Conservation (phyloP, 2,329 filamentous ascomycete genomes). For the Botrytis sinoallii region DNA sequence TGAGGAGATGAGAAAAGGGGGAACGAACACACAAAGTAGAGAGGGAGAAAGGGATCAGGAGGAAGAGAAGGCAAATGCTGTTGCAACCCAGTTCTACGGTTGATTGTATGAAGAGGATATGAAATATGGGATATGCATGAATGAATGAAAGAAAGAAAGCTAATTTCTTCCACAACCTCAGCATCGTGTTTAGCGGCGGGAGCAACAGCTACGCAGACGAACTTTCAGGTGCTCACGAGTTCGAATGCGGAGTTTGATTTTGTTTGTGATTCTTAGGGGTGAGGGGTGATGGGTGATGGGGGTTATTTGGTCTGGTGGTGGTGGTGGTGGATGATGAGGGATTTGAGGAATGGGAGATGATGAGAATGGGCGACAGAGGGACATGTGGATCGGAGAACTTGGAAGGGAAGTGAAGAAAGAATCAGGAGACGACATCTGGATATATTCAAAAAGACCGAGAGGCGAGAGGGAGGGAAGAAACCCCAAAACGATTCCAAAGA, state of each 20-base stretch:
- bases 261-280: constrained; percentile 13
- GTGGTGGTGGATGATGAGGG: no score
- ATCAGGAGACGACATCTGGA: not conserved
- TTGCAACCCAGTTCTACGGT: not conserved
- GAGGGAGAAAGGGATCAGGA: not conserved
- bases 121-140: not conserved
- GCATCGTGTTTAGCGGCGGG: not conserved
- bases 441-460: not conserved
- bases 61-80: not conserved
- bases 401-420: not conserved
- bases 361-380: not conserved
- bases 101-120: not conserved
- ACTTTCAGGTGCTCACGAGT: constrained; percentile 13
- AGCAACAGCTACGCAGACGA: constrained; percentile 5
- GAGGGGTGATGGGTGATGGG: no score
- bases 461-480: accelerated
- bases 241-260: constrained; percentile 20
- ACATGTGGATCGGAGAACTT: not conserved
- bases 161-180: constrained; percentile 6
- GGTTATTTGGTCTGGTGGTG: no score
- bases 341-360: not conserved
- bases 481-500: not conserved
- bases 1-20: not conserved
- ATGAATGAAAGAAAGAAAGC: not conserved
- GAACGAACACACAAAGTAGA: not conserved